phyloP scores from a whole-genome alignment of 169 alveolate genomes.

The Blepharisma undulans region DNA sequence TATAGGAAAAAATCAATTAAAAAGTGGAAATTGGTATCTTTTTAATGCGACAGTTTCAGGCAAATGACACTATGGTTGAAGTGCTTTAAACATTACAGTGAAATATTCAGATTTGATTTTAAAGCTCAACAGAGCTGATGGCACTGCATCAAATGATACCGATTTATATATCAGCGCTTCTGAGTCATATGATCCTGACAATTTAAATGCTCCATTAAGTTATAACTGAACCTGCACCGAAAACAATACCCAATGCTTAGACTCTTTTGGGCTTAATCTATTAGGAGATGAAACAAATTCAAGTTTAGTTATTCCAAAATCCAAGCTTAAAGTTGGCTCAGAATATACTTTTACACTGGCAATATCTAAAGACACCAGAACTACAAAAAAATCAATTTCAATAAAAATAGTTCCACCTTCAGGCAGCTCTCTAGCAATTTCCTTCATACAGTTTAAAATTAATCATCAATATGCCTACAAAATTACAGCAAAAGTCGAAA shows the following conservation, averaged over 20 bases:
- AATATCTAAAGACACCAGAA: neutral
- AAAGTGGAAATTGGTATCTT: neutral
- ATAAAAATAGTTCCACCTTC: neutral
- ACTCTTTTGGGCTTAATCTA: neutral
- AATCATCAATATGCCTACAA: neutral
- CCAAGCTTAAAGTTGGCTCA: neutral
- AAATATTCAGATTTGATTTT: neutral
- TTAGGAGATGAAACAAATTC: neutral
- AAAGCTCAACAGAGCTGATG: neutral
- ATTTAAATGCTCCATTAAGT: neutral
- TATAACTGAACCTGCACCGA: neutral
- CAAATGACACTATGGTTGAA: neutral
- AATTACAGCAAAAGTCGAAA: neutral
- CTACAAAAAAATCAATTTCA: neutral
- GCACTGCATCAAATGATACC: neutral
- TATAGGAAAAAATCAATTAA: neutral
- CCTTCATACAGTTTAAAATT: neutral
- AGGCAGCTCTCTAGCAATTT: neutral
- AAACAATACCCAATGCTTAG: neutral
- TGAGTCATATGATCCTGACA: neutral
- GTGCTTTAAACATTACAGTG: neutral
- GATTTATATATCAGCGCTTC: neutral
- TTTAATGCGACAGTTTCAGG: neutral
- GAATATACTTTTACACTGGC: neutral
- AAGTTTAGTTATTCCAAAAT: neutral